These are phyloP conservation scores for Hypoxylon perforatum DNA, from an alignment of 495 filamentous ascomycete genomes.

Conservation along the genomic window DNA sequence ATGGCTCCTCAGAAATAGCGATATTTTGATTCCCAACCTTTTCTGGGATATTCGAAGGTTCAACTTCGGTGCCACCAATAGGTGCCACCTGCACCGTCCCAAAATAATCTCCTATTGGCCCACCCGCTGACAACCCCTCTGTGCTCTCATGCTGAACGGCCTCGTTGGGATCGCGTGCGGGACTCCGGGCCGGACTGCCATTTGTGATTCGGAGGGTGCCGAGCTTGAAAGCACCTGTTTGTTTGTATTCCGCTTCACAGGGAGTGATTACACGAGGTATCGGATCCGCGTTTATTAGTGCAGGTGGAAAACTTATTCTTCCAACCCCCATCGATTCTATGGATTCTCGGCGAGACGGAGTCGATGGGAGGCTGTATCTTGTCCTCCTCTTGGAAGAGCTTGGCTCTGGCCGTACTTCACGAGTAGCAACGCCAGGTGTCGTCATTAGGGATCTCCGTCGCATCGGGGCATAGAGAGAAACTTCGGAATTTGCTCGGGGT, in stretches of 20 bases:
- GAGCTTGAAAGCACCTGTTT: slow-evolving; percentile 68
- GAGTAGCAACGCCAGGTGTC: slow-evolving; percentile 61
- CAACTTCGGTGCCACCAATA: not conserved
- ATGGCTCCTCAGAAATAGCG: not conserved
- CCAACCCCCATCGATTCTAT: slow-evolving; percentile 49
- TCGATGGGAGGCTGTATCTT: slow-evolving; percentile 52
- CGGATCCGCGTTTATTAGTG: slow-evolving; percentile 35
- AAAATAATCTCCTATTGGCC: slow-evolving; percentile 7
- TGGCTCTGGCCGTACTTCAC: slow-evolving; percentile 39
- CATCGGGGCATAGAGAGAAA: slow-evolving; percentile 60
- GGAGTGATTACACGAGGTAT: slow-evolving; percentile 56
- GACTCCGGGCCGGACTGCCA: slow-evolving; percentile 57
- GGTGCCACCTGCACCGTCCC: not conserved
- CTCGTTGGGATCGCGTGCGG: slow-evolving; percentile 22
- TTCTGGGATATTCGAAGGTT: not conserved
- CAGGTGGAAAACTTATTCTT: slow-evolving; percentile 48
- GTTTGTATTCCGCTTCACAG: slow-evolving; percentile 60
- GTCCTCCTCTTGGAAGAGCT: slow-evolving; percentile 39
- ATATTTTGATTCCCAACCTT: slow-evolving; percentile 6
- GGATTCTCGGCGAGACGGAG: slow-evolving; percentile 50
- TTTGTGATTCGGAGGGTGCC: slow-evolving; percentile 69
- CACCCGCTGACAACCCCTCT: not conserved
- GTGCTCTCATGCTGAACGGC: not conserved
- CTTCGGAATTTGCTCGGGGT: slow-evolving; percentile 52
- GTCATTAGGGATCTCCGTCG: slow-evolving; percentile 59